These are phyloP conservation scores for Anethum foeniculum DNA, from an alignment of 140 eudicot genomes.

Conservation along the genomic window DNA sequence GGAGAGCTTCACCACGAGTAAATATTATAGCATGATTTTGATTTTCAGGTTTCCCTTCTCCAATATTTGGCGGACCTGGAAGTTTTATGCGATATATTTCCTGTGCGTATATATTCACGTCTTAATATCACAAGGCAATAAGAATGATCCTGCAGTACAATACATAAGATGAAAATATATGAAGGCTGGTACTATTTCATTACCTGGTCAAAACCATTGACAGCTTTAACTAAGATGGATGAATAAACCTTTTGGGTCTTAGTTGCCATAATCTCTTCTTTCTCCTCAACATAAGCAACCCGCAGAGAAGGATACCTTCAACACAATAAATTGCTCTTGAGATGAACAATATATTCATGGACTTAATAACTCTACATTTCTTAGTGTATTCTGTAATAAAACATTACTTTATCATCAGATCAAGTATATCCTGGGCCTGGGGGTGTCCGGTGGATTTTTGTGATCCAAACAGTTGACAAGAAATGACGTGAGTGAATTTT, in stretches of 20 bases:
- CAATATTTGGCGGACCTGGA: conserved; percentile 90
- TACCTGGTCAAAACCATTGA: conserved; percentile 87
- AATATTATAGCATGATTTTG: conserved; percentile 94
- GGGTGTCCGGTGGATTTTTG: conserved; percentile 84
- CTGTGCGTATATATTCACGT: conserved; percentile 25
- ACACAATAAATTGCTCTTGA: conserved; percentile 4
- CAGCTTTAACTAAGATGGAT: conserved; percentile 84
- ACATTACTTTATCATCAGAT: conserved; percentile 56
- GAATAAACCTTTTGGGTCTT: conserved; percentile 51
- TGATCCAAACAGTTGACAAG: conserved; percentile 83
- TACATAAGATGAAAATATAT: background rate
- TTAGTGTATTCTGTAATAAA: conserved; percentile 3
- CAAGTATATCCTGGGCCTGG: conserved; percentile 79
- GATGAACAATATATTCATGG: background rate
- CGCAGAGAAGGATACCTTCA: conserved; percentile 70
- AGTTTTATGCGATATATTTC: conserved; percentile 92
- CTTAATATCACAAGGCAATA: background rate
- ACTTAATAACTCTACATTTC: background rate
- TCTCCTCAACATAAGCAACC: conserved; percentile 94
- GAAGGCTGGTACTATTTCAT: background rate
- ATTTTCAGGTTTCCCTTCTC: conserved; percentile 98
- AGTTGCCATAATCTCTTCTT: conserved; percentile 38
- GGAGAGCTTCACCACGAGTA: conserved; percentile 98
- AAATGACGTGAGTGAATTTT: conserved; percentile 78
- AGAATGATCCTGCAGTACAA: background rate